Percentiles rank a stretch among this genome's conserved stretches.
Evolutionary conservation across 768 basidiomycete species (phyloP).

Genomic region (Mycena rebaudengoi): DNA sequence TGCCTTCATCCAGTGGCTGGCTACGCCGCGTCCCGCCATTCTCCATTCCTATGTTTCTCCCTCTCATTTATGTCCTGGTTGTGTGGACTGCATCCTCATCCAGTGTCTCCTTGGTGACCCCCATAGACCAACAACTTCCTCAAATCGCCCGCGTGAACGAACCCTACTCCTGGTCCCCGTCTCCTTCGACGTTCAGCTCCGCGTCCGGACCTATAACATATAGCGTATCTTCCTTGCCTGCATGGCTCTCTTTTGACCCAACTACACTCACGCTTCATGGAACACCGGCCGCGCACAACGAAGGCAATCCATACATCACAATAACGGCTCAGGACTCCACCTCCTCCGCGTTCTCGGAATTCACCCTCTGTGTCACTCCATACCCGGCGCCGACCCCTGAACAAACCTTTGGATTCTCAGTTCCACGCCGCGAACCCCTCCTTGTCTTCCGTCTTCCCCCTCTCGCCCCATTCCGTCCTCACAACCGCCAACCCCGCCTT

Average conservation of each 20-base stretch:
- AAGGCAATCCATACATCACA: slow-evolving; percentile 67
- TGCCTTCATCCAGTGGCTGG: neutral
- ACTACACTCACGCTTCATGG: slow-evolving; percentile 70
- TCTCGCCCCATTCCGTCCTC: slow-evolving; percentile 69
- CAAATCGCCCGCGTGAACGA: slow-evolving; percentile 74
- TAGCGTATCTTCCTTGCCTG: slow-evolving; percentile 65
- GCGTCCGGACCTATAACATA: slow-evolving; percentile 54
- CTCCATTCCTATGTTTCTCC: slow-evolving; percentile 68
- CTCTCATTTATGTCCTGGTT: slow-evolving; percentile 62
- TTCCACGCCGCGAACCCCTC: slow-evolving; percentile 68
- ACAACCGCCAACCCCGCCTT: slow-evolving; percentile 59
- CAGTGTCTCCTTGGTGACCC: slow-evolving; percentile 61
- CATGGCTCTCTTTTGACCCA: slow-evolving; percentile 82
- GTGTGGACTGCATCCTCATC: slow-evolving; percentile 49
- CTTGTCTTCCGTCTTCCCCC: slow-evolving; percentile 79
- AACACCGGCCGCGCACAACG: slow-evolving; percentile 67
- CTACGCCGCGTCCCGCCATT: slow-evolving; percentile 47
- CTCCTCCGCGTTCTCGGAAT: slow-evolving; percentile 58
- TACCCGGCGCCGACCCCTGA: slow-evolving; percentile 61
- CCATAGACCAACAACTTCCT: slow-evolving; percentile 79
- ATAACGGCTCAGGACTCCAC: slow-evolving; percentile 68
- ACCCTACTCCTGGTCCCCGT: slow-evolving; percentile 76
- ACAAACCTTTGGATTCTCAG: slow-evolving; percentile 63
- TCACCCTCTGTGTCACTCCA: slow-evolving; percentile 66
- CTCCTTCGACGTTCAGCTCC: slow-evolving; percentile 70